Evolutionary conservation across 148 eudicot species (phyloP), one percentile per base, ranked within the genome.

Genomic region (Rhododendron ferrugineum): DNA sequence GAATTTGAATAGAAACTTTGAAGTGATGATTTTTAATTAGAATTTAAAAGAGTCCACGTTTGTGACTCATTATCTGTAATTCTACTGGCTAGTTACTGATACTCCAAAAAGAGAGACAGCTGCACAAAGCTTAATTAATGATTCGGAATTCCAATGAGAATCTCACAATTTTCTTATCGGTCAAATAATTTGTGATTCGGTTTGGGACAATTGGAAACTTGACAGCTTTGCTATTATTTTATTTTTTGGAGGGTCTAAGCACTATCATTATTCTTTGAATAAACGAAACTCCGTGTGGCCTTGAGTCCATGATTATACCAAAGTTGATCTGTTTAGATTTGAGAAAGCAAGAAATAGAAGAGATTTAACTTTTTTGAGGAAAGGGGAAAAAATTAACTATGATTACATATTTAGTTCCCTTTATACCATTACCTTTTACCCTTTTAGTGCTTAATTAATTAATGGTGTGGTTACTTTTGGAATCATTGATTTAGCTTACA

Each of bases 191-290:
- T 74, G 9, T 36, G 26, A 20, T 74, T 74, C 20, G 47, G 78
- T 74, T 74, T 74, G 78, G 78, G 8, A 74, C 78, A 36, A 18
- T 16, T 74, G 23, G 78, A 74, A 74, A 37, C 78, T 74, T 74
- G 78, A 74, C 26, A 74, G 78, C 46, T 74, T 26, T 74, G 78
- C 46, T 37, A 74, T 37, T 42, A 74, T 73, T 14, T 15, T 5
- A 0, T 37, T 34, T 14, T 73, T 74, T 32, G 32, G 16, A 40
- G 72, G 4, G 11, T 10, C 14, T 32, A 32, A 14, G 36, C 3
- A 68, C 20, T 32, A 30, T 28, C 4, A 32, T 68, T 11, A 68
- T 30, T 32, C 40, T 70, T 28, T 70, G 4, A 28, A 28, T 32
- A 32, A 34, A 34, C 14, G 34, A 73, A 32, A 34, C 40, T 32